Percentiles rank a stretch among this genome's conserved stretches.
phyloP scores from a whole-genome alignment of 306 rosid species.

The barrel medic (Medicago truncatula) region DNA sequence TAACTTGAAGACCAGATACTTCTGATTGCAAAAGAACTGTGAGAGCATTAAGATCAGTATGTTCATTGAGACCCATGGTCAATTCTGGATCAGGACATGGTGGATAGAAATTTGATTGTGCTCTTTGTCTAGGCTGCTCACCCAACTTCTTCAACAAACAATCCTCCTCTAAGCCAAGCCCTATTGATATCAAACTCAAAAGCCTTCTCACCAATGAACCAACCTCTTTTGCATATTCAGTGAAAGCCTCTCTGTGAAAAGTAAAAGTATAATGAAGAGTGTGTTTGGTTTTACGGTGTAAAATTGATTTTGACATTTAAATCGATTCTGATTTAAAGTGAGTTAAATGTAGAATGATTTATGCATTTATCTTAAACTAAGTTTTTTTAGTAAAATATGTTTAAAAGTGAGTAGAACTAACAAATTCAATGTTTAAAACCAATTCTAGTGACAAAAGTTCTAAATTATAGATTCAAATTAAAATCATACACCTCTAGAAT shows the following conservation, averaged over 20 bases:
- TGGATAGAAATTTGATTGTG: conserved; percentile 53
- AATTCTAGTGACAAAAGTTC: too few species aligned
- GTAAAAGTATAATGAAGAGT: background rate
- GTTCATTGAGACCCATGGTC: conserved; percentile 34
- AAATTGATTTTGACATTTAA: too few species aligned
- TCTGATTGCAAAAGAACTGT: conserved; percentile 49
- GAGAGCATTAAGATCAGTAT: conserved; percentile 50
- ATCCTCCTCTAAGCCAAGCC: conserved; percentile 56
- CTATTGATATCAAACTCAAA: conserved; percentile 51
- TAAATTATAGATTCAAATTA: too few species aligned
- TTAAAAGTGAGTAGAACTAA: too few species aligned
- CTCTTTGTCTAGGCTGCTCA: conserved; percentile 43
- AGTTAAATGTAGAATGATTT: too few species aligned
- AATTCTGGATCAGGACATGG: conserved; percentile 36
- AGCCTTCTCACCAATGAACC: conserved; percentile 46
- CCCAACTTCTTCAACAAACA: conserved; percentile 45
- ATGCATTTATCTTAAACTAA: too few species aligned
- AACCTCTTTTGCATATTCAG: conserved; percentile 58
- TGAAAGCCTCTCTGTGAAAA: conserved; percentile 49
- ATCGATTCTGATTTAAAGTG: too few species aligned
- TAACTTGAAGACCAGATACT: conserved; percentile 56
- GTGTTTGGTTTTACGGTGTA: background rate
- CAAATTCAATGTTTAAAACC: too few species aligned
- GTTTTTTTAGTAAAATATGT: too few species aligned
- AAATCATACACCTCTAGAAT: too few species aligned